Evolutionary conservation across 371 early-diverging fungal species (phyloP).

Genomic region (Lichtheimia hyalospora): DNA sequence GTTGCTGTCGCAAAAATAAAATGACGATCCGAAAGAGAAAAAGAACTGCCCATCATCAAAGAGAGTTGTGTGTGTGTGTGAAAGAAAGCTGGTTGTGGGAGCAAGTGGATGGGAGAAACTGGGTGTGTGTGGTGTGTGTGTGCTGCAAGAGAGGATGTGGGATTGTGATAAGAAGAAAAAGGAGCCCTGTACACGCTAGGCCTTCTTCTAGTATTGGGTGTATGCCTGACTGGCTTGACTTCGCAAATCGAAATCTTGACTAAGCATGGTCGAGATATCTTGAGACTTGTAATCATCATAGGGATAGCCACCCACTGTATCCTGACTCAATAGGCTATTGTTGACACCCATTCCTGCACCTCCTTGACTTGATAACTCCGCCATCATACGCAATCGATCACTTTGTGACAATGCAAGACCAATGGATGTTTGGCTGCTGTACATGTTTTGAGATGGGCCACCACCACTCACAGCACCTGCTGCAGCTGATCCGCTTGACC

Average conservation of each 20-base stretch:
- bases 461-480: background rate
- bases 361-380: constrained; percentile 42
- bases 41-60: too few relatives aligned
- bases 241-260: constrained; percentile 52
- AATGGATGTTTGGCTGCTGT: constrained; percentile 55
- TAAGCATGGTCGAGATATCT: constrained; percentile 49
- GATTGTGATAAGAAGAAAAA: too few relatives aligned
- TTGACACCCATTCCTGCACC: constrained; percentile 1
- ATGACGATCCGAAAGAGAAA: too few relatives aligned
- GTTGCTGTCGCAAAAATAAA: too few relatives aligned
- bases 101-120: too few relatives aligned
- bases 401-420: constrained; percentile 63
- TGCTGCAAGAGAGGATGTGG: too few relatives aligned
- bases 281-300: constrained; percentile 65
- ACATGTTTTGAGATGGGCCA: constrained; percentile 37
- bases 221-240: constrained; percentile 52
- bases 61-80: too few relatives aligned
- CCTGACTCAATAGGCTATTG: constrained; percentile 45
- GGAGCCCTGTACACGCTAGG: background rate
- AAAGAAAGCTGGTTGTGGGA: too few relatives aligned
- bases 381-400: constrained; percentile 65
- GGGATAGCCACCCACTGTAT: constrained; percentile 43
- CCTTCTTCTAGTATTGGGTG: constrained; percentile 36
- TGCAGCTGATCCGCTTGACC: constrained; percentile 20
- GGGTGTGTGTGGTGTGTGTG: too few relatives aligned